These are phyloP conservation scores for Limonomyces culmigenus DNA, from an alignment of 1,284 basidiomycete genomes.

Conservation along the genomic window DNA sequence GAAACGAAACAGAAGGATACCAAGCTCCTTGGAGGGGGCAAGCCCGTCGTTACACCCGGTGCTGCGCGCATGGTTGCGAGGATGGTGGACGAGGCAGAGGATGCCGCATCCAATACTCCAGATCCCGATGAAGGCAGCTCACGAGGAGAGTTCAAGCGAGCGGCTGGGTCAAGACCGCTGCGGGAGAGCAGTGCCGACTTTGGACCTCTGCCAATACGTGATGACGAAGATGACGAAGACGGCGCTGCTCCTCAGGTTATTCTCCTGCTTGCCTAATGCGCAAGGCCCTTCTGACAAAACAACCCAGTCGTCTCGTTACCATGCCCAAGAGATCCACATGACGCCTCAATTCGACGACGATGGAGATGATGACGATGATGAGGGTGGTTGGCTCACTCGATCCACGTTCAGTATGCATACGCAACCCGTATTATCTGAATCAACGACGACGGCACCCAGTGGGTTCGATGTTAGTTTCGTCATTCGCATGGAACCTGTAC, in stretches of 20 bases:
- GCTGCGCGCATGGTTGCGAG: constrained; percentile 17
- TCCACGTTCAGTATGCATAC: constrained; percentile 48
- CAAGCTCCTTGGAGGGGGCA: constrained; percentile 72
- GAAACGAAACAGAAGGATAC: constrained; percentile 76
- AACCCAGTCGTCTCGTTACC: constrained; percentile 61
- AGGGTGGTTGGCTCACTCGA: constrained; percentile 61
- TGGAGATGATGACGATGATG: constrained; percentile 46
- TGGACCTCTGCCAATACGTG: constrained; percentile 32
- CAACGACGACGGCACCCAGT: constrained; percentile 28
- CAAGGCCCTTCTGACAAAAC: too few species aligned
- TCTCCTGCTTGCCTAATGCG: background rate
- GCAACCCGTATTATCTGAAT: constrained; percentile 32
- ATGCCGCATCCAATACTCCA: constrained; percentile 17
- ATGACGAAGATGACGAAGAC: constrained; percentile 27
- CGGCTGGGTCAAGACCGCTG: constrained; percentile 21
- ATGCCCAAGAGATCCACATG: constrained; percentile 54
- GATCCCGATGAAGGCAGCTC: constrained; percentile 7
- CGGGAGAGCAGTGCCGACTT: constrained; percentile 50
- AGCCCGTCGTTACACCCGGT: constrained; percentile 37
- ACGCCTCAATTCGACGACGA: constrained; percentile 36
- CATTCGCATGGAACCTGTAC: background rate
- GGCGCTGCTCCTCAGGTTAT: constrained; percentile 22
- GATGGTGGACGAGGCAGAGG: constrained; percentile 61
- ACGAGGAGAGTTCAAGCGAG: constrained; percentile 27
- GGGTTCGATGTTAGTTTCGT: constrained; percentile 40